Evolutionary conservation across 2,329 filamentous ascomycete genomes (phyloP), one percentile per base, ranked within the genome.

Genomic region (Penicillium expansum): DNA sequence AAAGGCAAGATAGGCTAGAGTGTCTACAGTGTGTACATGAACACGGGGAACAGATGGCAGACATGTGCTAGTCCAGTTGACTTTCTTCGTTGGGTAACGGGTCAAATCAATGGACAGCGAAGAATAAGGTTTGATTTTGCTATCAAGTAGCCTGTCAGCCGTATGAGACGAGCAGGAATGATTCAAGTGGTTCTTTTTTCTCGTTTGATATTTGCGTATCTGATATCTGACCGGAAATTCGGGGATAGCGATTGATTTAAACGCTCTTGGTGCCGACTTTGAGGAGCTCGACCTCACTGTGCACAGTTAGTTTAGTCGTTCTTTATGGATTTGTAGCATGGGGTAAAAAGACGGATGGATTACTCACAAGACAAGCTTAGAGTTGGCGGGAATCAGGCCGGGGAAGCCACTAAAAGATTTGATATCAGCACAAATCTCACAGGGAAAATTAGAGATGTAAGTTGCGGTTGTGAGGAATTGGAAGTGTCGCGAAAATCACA

Each of bases 301-400:
- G 38, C 18, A 50, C 10, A 61, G 44, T 61, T 51, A 61, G 57
- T 48, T 47, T 42, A 33, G 14, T 43, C 49, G 48, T 49, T 60
- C 35, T 44, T 22, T 29, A 9, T 27, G 3, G 20, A 1, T 44
- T 18, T 20, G 29, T n/a, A 11, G 27, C 3, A 29, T 11, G 44
- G 9, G 7, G 24, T 30, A 22, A 30, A 7, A 9, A 13, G 4
- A 2, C 29, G n/a, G 10, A 18, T 4, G 10, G n/a, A 55, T 35
- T 24, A 85, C 90, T 82, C 83, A 94, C 91, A 95, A 95, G 79
- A 95, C 83, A 61, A 96, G 82, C 63, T 82, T 85, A n/a, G 90
- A 79, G 67, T 88, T 84, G 38, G 86, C 76, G 59, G 91, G 91
- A 62, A 96, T 95, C 68, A 87, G 80, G 56, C 86, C 87, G 33